These are phyloP conservation scores for Leccinum fallax DNA, from an alignment of 1,284 basidiomycete species.

Conservation along the genomic window DNA sequence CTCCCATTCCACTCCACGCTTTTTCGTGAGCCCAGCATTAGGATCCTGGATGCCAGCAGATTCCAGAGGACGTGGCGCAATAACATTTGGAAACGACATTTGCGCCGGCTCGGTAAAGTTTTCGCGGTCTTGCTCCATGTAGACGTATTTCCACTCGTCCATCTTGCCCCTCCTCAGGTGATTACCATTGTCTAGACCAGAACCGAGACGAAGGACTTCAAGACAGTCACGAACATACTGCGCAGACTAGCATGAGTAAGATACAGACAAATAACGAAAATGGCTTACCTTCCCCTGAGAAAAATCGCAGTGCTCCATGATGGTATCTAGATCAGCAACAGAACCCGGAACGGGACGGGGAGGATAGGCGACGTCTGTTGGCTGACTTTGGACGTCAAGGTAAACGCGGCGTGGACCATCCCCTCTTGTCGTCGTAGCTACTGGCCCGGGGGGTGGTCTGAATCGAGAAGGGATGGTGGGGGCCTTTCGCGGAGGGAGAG, in stretches of 20 bases:
- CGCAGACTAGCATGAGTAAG: constrained; percentile 13
- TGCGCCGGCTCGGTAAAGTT: constrained; percentile 40
- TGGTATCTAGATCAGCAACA: constrained; percentile 82
- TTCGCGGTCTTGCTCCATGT: constrained; percentile 52
- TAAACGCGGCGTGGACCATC: constrained; percentile 78
- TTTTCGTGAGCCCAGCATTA: constrained; percentile 44
- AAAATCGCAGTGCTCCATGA: constrained; percentile 91
- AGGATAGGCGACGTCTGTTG: constrained; percentile 70
- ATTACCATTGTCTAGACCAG: constrained; percentile 61
- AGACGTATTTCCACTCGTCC: constrained; percentile 68
- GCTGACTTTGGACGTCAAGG: constrained; percentile 62
- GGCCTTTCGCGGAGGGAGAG: constrained; percentile 55
- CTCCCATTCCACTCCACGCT: constrained; percentile 50
- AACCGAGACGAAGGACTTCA: constrained; percentile 70
- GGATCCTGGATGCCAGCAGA: constrained; percentile 38
- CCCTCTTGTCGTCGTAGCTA: constrained; percentile 57
- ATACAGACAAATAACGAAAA: constrained; percentile 4
- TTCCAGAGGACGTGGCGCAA: constrained; percentile 27
- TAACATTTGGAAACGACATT: constrained; percentile 32
- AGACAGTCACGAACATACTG: constrained; percentile 80
- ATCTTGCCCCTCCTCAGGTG: constrained; percentile 60
- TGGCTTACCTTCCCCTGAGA: constrained; percentile 68
- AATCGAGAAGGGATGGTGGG: constrained; percentile 47
- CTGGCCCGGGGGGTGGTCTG: constrained; percentile 44
- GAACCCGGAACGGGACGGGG: constrained; percentile 82